Conservation (phyloP, 306 rosid genomes). For the Pachyrhizus erosus region DNA sequence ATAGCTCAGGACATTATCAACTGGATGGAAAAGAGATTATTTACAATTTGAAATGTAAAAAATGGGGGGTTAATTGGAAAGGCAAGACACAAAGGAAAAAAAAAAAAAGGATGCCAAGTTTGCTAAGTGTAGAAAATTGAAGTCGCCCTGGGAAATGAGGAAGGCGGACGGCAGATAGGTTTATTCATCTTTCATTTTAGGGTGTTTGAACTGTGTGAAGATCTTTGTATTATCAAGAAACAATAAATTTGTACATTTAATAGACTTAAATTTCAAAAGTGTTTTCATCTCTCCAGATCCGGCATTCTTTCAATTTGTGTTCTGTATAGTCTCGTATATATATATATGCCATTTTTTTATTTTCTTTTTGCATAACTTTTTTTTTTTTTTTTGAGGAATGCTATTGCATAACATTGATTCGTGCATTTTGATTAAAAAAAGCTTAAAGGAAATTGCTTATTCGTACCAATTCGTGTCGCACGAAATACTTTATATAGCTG, state of each 20-base stretch:
- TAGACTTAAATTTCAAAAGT: not conserved
- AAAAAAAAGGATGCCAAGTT: constrained; percentile 3
- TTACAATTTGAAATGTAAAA: constrained; percentile 36
- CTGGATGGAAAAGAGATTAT: constrained; percentile 85
- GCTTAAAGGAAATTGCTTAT: no score
- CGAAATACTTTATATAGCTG: no score
- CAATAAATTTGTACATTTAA: constrained; percentile 33
- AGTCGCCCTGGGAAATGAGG: constrained; percentile 38
- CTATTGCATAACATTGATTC: not conserved
- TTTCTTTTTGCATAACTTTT: not conserved
- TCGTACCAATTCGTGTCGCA: no score
- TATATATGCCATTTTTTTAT: no score
- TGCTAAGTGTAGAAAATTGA: constrained; percentile 30
- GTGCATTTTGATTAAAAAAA: not conserved
- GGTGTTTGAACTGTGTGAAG: constrained; percentile 14
- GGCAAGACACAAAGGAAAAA: not conserved
- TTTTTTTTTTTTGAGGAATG: no score
- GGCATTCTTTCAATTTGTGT: not conserved
- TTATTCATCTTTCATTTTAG: constrained; percentile 22
- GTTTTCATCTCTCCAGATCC: not conserved
- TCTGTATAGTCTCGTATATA: not conserved
- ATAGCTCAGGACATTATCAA: constrained; percentile 79
- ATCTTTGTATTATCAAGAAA: constrained; percentile 23
- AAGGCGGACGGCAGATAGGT: constrained; percentile 50
- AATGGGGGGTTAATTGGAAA: not conserved